Base-by-base conservation (phyloP, 768 basidiomycete genomes). In the Trametes gibbosa region DNA sequence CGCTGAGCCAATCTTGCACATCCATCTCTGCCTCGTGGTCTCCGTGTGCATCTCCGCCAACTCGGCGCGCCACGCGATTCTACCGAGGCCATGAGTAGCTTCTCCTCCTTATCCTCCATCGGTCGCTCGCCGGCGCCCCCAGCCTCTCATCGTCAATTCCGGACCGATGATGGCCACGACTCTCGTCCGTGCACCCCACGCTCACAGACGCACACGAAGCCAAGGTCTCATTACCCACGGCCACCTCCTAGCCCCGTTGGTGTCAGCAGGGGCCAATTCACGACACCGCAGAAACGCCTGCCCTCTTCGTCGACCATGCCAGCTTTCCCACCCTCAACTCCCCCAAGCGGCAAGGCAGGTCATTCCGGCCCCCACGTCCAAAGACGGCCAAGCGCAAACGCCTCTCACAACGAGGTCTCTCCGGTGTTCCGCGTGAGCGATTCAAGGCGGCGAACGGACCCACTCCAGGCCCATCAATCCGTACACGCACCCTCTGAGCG, bases 391-490 rank as follows among this genome's bases (percentile, higher is more conserved):
- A 61, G 58, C 61, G 66, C 62, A 53, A 53, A 53, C 53, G 52
- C 52, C 35, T 56, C 61, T 50, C 39, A 51, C 56, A 62, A 62
- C 61, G 61, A 62, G 61, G 56, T 62, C 51, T 58, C 55, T 43
- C 61, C 61, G 56, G 56, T 43, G 24, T 48, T 56, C 52, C 61
- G 56, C 51, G 46, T 56, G 50, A 21, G 59, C 59, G 48, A 42
- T 19, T 61, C 52, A 55, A 61, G 63, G 56, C 60, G 57, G 52
- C 58, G 51, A 35, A 41, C 52, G 19, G 29, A 56, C 37, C 39
- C 48, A 48, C 34, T 61, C 63, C 68, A 67, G 63, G 58, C 62
- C 64, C 68, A 69, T 69, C 68, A 69, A 51, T 54, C 57, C 56
- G 60, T 46, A 56, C 61, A 65, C 65, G 66, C 64, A 54, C 56